Conservation (phyloP, 2,329 filamentous ascomycete species). For the Calonectria ilicicola region DNA sequence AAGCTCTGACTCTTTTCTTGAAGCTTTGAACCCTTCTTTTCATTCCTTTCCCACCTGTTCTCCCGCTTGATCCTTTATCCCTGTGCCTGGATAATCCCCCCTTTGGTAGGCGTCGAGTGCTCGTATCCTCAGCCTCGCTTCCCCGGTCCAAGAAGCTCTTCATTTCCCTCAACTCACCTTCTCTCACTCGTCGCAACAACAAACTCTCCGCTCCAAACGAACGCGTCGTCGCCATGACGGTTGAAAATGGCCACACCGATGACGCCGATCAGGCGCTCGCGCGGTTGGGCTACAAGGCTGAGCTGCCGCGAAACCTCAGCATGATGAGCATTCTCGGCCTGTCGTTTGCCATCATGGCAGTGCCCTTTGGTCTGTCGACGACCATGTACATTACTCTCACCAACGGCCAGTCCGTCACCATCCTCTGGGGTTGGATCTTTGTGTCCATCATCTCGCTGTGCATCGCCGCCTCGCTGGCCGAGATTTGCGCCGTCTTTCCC, state of each 20-base stretch:
- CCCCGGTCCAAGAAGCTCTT: not conserved
- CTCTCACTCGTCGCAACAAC: not conserved
- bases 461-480: slow-evolving; percentile 77
- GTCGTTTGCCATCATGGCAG: slow-evolving; percentile 65
- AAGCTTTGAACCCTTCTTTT: not conserved
- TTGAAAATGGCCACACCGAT: slow-evolving; percentile 31
- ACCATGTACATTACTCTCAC: slow-evolving; percentile 67
- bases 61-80: slow-evolving; percentile 3
- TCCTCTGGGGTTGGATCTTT: slow-evolving; percentile 77
- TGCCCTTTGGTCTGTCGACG: slow-evolving; percentile 62
- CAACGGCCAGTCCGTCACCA: slow-evolving; percentile 78
- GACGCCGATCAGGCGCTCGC: slow-evolving; percentile 58
- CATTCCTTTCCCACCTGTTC: not conserved
- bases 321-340: slow-evolving; percentile 62
- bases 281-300: slow-evolving; percentile 61
- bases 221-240: slow-evolving; percentile 12
- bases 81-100: not conserved
- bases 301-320: slow-evolving; percentile 63
- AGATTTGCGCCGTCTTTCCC: slow-evolving; percentile 77
- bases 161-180: not conserved
- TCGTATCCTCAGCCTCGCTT: not conserved
- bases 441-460: slow-evolving; percentile 78
- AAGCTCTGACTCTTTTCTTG: not conserved
- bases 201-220: not conserved
- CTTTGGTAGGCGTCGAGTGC: not conserved